Percentiles rank a stretch among this genome's conserved stretches.
Conservation (phyloP, 2,329 filamentous ascomycete species). For the Trichoderma sp. region DNA sequence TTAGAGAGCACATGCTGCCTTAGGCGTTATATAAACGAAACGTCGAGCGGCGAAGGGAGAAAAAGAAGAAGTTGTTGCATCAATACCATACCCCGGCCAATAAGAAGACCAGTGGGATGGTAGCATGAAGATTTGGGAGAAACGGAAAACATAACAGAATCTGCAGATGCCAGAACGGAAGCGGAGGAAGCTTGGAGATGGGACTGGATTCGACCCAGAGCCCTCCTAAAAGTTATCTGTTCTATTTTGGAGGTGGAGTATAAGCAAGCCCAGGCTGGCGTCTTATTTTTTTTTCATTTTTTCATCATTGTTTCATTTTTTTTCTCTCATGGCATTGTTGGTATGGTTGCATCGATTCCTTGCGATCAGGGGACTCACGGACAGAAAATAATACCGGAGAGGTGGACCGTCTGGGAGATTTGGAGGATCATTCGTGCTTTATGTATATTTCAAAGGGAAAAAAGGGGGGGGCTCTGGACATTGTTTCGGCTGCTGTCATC, state of each 20-base stretch:
- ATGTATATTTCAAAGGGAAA: conserved; percentile 20
- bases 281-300: conserved; percentile 22
- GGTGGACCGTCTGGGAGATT: neutral
- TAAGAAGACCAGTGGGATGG: neutral
- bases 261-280: conserved; percentile 23
- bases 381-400: conserved; percentile 17
- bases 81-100: neutral
- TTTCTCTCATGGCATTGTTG: conserved; percentile 24
- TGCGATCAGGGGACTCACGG: conserved; percentile 10
- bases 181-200: conserved; percentile 23
- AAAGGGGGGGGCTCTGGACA: conserved; percentile 17
- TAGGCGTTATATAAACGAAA: neutral
- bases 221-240: conserved; percentile 27
- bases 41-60: neutral
- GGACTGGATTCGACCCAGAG: conserved; percentile 34
- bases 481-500: conserved; percentile 20
- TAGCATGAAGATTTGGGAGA: neutral
- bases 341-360: conserved; percentile 22
- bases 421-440: conserved; percentile 12
- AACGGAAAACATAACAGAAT: neutral
- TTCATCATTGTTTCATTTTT: conserved; percentile 3
- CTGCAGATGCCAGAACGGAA: neutral
- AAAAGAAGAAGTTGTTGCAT: neutral
- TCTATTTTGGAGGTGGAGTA: conserved; percentile 24
- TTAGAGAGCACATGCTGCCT: neutral